These are phyloP conservation scores for Tritrichomonas musculus DNA, from an alignment of 208 protist species.

Conservation along the genomic window DNA sequence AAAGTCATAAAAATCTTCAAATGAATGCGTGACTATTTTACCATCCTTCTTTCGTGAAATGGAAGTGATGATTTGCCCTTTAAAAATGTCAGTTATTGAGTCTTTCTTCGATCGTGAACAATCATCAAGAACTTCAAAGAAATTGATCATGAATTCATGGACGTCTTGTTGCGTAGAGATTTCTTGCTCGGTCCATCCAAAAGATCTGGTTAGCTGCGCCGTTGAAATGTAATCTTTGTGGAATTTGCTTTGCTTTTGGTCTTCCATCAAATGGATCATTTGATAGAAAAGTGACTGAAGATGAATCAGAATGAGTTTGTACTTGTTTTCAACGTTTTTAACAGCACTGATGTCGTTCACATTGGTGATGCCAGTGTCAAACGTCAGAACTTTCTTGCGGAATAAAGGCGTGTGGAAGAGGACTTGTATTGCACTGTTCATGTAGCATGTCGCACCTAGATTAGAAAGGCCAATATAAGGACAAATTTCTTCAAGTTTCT, in stretches of 20 bases:
- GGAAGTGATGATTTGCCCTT: neutral
- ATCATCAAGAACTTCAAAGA: neutral
- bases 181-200: neutral
- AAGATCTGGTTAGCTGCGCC: neutral
- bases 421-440: neutral
- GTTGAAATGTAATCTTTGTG: no score
- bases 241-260: no score
- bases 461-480: neutral
- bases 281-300: no score
- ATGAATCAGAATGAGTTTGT: no score
- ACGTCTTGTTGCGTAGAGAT: neutral
- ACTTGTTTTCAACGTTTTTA: no score
- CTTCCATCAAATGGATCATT: no score
- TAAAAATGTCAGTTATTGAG: neutral
- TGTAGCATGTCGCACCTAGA: neutral
- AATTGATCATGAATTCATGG: neutral
- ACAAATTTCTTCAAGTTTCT: no score
- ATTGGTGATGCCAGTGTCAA: no score
- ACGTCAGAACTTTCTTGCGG: no score
- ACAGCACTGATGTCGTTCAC: no score
- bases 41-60: neutral
- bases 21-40: neutral
- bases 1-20: neutral
- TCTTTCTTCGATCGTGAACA: neutral
- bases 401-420: no score